Base-by-base conservation (phyloP, 805 yeast species). In the Yarrowia sp. region DNA sequence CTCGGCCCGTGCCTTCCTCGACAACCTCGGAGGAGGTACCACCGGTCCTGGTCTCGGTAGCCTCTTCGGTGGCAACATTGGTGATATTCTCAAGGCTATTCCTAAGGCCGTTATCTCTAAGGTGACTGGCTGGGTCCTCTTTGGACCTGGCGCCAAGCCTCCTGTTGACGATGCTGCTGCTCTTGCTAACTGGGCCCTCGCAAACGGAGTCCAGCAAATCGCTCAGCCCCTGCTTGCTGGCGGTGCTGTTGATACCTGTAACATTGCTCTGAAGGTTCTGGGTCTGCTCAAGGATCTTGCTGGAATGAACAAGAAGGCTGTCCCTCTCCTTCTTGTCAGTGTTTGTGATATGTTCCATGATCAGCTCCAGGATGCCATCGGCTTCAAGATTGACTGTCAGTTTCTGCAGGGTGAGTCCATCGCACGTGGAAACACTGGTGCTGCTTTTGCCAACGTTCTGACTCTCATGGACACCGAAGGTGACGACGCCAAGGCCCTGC, bases 401-500 rank as follows among this genome's bases (percentile, higher is more conserved):
- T 46, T 19, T 25, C 10, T 46, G 16, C 53, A 46, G 36, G 53
- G 53, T 4, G 53, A 46, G 13, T 18, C 33, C 16, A 18, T 46
- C 6, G 22, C 53, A 18, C 24, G 24, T 18, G 58, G 58, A 22
- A 51, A 32, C 24, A 51, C 41, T 10, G 58, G 58, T 10, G 21
- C 9, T 14, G 21, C 83, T 65, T 79, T 83, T 63, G 78, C 81
- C 9, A 80, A 82, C 64, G 72, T 83, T 72, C 68, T 83, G 41
- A 74, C 77, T 16, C 66, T 79, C 55, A 80, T 84, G 79, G 80
- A 82, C 65, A 81, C 86, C 10, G 68, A 72, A 58, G 77, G 83
- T 8, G 66, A 75, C 29, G 88, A 84, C 67, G 86, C 85, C 27
- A 80, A 80, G 39, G 84, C 84, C 66, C 82, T 84, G 72, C 25